Evolutionary conservation across 495 filamentous ascomycete genomes (phyloP).

Genomic region (Aspergillus ostianus): DNA sequence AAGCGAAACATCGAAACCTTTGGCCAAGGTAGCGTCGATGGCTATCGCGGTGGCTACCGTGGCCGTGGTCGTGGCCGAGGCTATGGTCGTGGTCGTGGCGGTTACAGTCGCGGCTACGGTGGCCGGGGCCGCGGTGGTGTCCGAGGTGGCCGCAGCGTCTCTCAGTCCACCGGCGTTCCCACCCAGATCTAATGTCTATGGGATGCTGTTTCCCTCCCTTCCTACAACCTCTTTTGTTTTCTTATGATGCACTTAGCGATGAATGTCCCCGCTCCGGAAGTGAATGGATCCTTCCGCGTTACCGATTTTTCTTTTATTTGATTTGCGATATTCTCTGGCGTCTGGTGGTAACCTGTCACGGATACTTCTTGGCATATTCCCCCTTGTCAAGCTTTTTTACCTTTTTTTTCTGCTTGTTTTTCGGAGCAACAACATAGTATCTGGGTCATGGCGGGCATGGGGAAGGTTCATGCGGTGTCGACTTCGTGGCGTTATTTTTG

Average conservation of each 20-base stretch:
- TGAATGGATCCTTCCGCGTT: constrained; percentile 19
- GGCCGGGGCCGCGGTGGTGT: constrained; percentile 37
- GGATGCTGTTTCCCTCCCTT: constrained; percentile 14
- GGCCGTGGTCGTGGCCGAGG: constrained; percentile 70
- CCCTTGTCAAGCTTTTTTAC: constrained; percentile 14
- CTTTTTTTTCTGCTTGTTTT: constrained; percentile 12
- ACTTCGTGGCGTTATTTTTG: constrained; percentile 23
- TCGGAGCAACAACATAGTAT: constrained; percentile 13
- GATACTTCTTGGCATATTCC: constrained; percentile 16
- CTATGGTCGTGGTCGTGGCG: constrained; percentile 50
- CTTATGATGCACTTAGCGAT: constrained; percentile 25
- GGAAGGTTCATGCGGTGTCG: constrained; percentile 20
- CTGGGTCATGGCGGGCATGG: constrained; percentile 22
- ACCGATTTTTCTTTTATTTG: constrained; percentile 9
- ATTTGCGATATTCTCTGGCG: constrained; percentile 4
- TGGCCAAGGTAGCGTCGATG: constrained; percentile 94
- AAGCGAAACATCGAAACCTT: constrained; percentile 98
- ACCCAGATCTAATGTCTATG: constrained; percentile 31
- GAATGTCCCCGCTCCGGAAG: constrained; percentile 26
- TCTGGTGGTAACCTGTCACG: constrained; percentile 1
- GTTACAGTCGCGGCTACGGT: constrained; percentile 52
- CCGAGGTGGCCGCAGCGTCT: constrained; percentile 38
- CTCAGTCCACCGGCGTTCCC: constrained; percentile 45
- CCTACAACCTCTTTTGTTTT: constrained; percentile 14
- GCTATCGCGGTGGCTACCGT: constrained; percentile 71